phyloP scores from a whole-genome alignment of 345 rosid genomes.

The Gossypium raimondii region DNA sequence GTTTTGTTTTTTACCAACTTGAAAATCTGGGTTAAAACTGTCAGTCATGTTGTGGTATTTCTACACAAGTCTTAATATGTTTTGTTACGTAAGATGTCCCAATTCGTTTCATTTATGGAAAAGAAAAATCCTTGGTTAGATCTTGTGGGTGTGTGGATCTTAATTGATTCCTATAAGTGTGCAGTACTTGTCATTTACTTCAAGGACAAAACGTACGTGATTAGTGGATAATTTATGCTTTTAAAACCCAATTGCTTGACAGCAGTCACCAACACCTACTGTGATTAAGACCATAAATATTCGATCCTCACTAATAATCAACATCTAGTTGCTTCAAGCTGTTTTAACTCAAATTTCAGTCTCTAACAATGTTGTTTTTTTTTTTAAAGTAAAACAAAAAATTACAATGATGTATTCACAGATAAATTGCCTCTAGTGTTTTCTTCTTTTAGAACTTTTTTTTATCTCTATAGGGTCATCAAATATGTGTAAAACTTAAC shows the following conservation, averaged over 20 bases:
- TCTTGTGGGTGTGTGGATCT: not conserved
- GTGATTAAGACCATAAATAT: not conserved
- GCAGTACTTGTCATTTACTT: conserved; percentile 2
- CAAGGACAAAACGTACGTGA: conserved; percentile 6
- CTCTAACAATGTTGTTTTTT: too few species aligned
- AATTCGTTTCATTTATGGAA: not conserved
- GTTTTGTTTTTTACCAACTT: not conserved
- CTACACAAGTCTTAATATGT: too few species aligned
- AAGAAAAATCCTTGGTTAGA: not conserved
- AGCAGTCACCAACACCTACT: not conserved
- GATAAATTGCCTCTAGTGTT: too few species aligned
- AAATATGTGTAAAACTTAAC: too few species aligned
- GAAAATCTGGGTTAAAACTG: not conserved
- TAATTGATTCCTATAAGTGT: not conserved
- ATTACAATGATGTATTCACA: too few species aligned
- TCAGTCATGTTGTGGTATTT: not conserved
- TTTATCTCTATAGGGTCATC: too few species aligned
- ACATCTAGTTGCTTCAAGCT: too few species aligned
- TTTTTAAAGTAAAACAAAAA: too few species aligned
- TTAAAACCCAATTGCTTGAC: conserved; percentile 4
- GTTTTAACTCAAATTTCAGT: too few species aligned
- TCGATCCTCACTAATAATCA: not conserved
- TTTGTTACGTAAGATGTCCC: not conserved
- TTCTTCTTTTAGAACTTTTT: too few species aligned
- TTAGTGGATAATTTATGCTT: not conserved